These are phyloP conservation scores for apple (Malus domestica) DNA, from an alignment of 306 rosid species.

Conservation along the genomic window DNA sequence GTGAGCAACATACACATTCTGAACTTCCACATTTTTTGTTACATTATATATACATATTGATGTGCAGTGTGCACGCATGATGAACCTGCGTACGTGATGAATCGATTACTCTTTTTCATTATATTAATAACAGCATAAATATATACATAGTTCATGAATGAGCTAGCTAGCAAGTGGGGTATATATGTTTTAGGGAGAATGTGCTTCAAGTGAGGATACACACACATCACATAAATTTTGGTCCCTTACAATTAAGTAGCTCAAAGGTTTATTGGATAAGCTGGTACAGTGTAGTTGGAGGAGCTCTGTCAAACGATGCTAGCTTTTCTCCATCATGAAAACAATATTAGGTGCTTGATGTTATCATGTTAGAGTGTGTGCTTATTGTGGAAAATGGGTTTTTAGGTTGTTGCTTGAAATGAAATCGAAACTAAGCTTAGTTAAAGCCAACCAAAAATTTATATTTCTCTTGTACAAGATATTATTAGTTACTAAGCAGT, in stretches of 20 bases:
- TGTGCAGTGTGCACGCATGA: neutral
- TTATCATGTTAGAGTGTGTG: constrained; percentile 7
- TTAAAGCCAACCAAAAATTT: neutral
- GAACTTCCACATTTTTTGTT: constrained; percentile 6
- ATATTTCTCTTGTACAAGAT: neutral
- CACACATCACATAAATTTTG: constrained; percentile 21
- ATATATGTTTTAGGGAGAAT: constrained; percentile 22
- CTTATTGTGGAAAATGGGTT: neutral
- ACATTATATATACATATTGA: neutral
- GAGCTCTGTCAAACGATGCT: constrained; percentile 20
- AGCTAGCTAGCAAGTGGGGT: constrained; percentile 4
- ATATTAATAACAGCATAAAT: neutral
- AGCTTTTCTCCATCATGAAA: constrained; percentile 15
- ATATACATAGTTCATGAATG: neutral
- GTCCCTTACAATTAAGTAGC: constrained; percentile 22
- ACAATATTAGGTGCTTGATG: constrained; percentile 28
- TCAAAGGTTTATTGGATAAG: constrained; percentile 23
- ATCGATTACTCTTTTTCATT: neutral
- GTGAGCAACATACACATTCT: neutral
- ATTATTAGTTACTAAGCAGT: neutral
- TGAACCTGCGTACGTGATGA: neutral
- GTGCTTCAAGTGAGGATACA: constrained; percentile 24
- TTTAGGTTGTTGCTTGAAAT: constrained; percentile 29
- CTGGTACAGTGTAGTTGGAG: constrained; percentile 9
- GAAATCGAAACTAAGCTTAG: constrained; percentile 19